phyloP scores from a whole-genome alignment of 495 filamentous ascomycete genomes.

The Thermothielavioides terrestris region DNA sequence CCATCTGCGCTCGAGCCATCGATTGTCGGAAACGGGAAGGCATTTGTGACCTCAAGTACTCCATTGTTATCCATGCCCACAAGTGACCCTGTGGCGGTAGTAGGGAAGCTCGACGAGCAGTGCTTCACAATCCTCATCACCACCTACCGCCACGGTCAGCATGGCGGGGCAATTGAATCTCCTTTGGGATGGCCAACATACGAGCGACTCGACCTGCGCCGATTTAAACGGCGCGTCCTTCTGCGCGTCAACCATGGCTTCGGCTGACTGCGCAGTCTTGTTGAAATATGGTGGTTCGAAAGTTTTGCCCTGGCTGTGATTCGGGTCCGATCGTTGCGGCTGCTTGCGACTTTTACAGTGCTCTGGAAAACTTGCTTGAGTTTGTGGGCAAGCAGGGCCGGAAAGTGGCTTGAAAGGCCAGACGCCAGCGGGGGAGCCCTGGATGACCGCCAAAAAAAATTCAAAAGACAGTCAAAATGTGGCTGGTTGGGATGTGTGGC shows the following conservation, averaged over 20 bases:
- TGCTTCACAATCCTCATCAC: slow-evolving; percentile 97
- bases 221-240: slow-evolving; percentile 61
- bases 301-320: not conserved
- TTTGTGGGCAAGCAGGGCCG: slow-evolving; percentile 26
- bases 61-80: slow-evolving; percentile 87
- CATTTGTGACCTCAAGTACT: slow-evolving; percentile 83
- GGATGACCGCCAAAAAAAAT: too few relatives aligned
- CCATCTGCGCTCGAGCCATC: slow-evolving; percentile 62
- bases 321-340: slow-evolving; percentile 6
- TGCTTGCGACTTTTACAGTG: slow-evolving; percentile 7
- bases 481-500: not conserved
- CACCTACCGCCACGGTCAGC: slow-evolving; percentile 48
- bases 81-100: slow-evolving; percentile 77
- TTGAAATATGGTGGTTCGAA: not conserved
- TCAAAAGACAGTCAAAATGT: not conserved
- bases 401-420: slow-evolving; percentile 10
- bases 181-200: slow-evolving; percentile 25
- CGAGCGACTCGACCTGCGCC: slow-evolving; percentile 80
- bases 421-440: not conserved
- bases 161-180: slow-evolving; percentile 15
- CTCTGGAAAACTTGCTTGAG: slow-evolving; percentile 25
- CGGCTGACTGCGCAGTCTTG: slow-evolving; percentile 3
- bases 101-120: slow-evolving; percentile 78
- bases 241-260: slow-evolving; percentile 36
- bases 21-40: slow-evolving; percentile 85